phyloP scores from a whole-genome alignment of 192 early-diverging fungal genomes.

The Rhizoclosmatium sp. region DNA sequence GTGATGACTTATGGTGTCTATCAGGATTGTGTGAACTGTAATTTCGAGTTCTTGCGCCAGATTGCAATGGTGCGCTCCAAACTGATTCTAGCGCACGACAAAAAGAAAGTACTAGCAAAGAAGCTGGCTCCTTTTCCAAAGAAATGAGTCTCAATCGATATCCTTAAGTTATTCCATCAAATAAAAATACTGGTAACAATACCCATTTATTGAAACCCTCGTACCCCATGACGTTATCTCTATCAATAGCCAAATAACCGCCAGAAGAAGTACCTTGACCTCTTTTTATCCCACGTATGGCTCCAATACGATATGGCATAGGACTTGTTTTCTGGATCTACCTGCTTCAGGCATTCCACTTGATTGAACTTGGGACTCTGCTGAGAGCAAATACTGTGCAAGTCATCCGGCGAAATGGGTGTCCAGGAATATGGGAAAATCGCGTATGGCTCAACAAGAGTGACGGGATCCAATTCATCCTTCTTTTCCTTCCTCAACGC shows the following conservation, averaged over 20 bases:
- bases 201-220: not conserved
- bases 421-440: slow-evolving; percentile 29
- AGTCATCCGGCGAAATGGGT: not conserved
- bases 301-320: slow-evolving; percentile 24
- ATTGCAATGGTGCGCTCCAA: slow-evolving; percentile 37
- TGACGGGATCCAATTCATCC: not conserved
- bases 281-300: slow-evolving; percentile 17
- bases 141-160: not conserved
- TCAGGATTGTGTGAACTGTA: slow-evolving; percentile 37
- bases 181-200: not conserved
- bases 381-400: not conserved
- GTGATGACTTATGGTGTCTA: not conserved
- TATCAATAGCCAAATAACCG: not conserved
- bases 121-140: slow-evolving; percentile 32
- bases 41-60: slow-evolving; percentile 31
- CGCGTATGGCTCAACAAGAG: not conserved
- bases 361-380: slow-evolving; percentile 7
- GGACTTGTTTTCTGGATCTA: slow-evolving; percentile 21
- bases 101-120: slow-evolving; percentile 42
- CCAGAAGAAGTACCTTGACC: slow-evolving; percentile 5
- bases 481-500: not conserved
- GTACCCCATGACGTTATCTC: not conserved
- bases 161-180: not conserved
- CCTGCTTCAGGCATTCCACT: not conserved
- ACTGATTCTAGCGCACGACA: slow-evolving; percentile 35